phyloP scores from a whole-genome alignment of 768 basidiomycete species.

The Baorangia bicolor region DNA sequence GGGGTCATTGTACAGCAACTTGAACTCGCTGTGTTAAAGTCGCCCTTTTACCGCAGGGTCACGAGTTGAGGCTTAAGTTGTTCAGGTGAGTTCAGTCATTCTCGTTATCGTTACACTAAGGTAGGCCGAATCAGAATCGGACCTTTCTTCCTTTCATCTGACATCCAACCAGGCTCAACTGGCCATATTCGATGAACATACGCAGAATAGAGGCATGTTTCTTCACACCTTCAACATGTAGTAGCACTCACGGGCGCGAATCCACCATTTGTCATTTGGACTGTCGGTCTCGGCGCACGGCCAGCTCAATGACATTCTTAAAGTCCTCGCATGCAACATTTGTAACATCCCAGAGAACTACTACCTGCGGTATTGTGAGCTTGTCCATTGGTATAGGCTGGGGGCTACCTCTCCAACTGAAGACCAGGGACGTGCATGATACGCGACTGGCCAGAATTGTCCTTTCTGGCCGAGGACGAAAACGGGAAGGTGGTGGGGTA shows the following conservation, averaged over 20 bases:
- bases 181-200: conserved; percentile 24
- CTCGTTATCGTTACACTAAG: too few species aligned
- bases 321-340: conserved; percentile 51
- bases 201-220: conserved; percentile 29
- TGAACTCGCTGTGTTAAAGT: background rate
- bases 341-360: conserved; percentile 55
- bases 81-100: background rate
- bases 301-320: conserved; percentile 47
- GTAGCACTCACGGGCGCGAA: background rate
- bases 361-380: conserved; percentile 33
- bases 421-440: conserved; percentile 45
- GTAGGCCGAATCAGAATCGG: background rate
- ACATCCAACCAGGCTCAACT: background rate
- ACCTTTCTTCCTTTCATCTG: background rate
- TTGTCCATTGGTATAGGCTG: background rate
- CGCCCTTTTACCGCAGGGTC: background rate
- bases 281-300: background rate
- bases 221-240: background rate
- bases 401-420: conserved; percentile 2
- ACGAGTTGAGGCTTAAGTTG: background rate
- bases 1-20: background rate
- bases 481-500: conserved; percentile 53
- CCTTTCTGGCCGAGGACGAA: conserved; percentile 52
- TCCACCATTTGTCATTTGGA: background rate
- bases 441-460: conserved; percentile 52